Evolutionary conservation across 2,329 filamentous ascomycete species (phyloP), one percentile per base, ranked within the genome.

Genomic region (Hymenoscyphus repandus): DNA sequence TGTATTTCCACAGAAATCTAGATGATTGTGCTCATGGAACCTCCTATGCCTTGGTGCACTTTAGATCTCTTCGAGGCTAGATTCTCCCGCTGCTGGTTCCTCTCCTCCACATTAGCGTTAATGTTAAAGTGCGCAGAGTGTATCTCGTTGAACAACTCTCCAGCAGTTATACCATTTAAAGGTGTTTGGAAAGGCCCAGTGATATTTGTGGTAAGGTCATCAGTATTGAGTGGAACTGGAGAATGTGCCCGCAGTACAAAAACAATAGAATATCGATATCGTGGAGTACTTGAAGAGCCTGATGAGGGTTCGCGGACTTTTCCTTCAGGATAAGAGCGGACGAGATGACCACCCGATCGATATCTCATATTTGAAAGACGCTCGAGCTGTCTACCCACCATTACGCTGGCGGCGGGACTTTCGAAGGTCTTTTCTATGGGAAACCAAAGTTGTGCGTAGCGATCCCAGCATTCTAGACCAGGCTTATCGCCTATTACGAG

Each of bases 191-290:
- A 64, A 13, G 44, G 11, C 3, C 60, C 62, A 3, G 62, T 63
- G 33, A 64, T 61, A 1, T 30, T 12, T 2, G 59, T 63, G 1
- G 57, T 59, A 22, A 64, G 46, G 20, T 55, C 32, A 39, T 62
- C 53, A 2, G 60, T 63, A 50, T 63, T 43, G 17, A 64, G 50
- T 1, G 41, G 45, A 3, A 60, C 37, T 1, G 58, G 50, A n/a
- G 49, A 51, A 47, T 64, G 59, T 6, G 60, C 60, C 33, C 59
- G 48, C 22, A 62, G 44, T n/a, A 64, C 58, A 45, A 64, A 62
- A 10, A 64, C 60, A 27, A 62, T 56, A 2, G 62, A 63, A 33
- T 60, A 61, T 11, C 59, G 49, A 33, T 58, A 62, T 7, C 10
- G 10, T 1, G 10, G 22, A 10, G 18, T 22, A 15, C 11, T 27